phyloP scores from a whole-genome alignment of 176 grass and related monocot species.

The Rhynchospora breviuscula region DNA sequence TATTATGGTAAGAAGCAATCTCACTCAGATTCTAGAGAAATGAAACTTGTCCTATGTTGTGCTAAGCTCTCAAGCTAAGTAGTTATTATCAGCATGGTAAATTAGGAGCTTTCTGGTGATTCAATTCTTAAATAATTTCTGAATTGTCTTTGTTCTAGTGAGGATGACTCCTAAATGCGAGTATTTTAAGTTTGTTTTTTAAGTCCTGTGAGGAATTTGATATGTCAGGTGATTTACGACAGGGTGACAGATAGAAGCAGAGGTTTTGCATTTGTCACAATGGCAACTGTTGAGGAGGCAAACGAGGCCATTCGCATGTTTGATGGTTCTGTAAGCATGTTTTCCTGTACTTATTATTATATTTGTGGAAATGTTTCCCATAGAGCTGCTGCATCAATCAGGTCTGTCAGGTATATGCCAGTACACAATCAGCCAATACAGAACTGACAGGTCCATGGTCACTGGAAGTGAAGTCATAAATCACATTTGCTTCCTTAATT shows the following conservation, averaged over 20 bases:
- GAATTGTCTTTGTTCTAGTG: not conserved
- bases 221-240: slow-evolving; percentile 65
- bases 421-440: not conserved
- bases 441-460: not conserved
- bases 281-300: slow-evolving; percentile 59
- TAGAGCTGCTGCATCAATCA: not conserved
- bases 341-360: not conserved
- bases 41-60: not conserved
- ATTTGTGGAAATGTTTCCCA: slow-evolving; percentile 3
- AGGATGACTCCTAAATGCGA: not conserved
- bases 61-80: not conserved
- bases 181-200: not conserved
- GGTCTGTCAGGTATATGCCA: not conserved
- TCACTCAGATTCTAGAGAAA: not conserved
- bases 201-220: not conserved
- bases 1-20: not conserved
- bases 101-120: not conserved
- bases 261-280: slow-evolving; percentile 89
- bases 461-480: not conserved
- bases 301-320: slow-evolving; percentile 75
- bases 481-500: no score
- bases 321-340: slow-evolving; percentile 59
- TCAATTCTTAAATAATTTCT: not conserved
- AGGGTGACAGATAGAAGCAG: slow-evolving; percentile 74
- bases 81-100: not conserved